Evolutionary conservation across 1,139 yeast species (phyloP).

Genomic region (Suhomyces choctaworum): DNA sequence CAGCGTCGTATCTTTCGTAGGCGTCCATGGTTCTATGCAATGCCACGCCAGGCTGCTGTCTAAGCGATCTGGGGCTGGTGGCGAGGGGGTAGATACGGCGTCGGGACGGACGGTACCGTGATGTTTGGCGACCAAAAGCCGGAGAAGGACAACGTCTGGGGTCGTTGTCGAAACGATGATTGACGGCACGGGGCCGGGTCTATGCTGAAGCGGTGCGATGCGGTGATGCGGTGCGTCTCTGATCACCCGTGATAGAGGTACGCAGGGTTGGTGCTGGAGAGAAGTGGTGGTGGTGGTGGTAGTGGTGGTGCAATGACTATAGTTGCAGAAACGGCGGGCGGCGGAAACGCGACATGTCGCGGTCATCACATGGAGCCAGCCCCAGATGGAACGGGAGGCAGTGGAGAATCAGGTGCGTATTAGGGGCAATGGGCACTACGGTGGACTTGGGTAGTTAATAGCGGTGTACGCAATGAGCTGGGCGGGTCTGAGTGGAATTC

Average conservation of each 20-base stretch:
- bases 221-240: not conserved
- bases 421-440: too few species aligned
- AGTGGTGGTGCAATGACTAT: too few species aligned
- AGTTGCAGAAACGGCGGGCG: too few species aligned
- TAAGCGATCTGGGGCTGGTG: not conserved
- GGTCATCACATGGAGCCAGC: not conserved
- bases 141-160: too few species aligned
- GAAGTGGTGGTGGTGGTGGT: not conserved
- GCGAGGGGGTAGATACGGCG: not conserved
- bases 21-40: constrained; percentile 34
- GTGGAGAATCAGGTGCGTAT: too few species aligned
- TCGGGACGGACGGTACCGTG: too few species aligned
- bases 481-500: too few species aligned
- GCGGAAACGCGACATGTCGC: constrained; percentile 1
- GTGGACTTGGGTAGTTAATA: too few species aligned
- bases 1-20: constrained; percentile 58
- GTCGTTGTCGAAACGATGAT: too few species aligned
- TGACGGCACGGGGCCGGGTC: not conserved
- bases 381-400: too few species aligned
- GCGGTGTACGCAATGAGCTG: too few species aligned
- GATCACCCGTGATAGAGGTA: not conserved
- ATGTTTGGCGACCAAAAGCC: too few species aligned
- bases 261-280: constrained; percentile 1
- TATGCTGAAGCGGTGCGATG: not conserved
- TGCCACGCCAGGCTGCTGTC: not conserved